Percentiles rank a stretch among this genome's conserved stretches.
These are phyloP conservation scores for Myrmaecium sp. DNA, from an alignment of 2,329 filamentous ascomycete species.

Conservation along the genomic window DNA sequence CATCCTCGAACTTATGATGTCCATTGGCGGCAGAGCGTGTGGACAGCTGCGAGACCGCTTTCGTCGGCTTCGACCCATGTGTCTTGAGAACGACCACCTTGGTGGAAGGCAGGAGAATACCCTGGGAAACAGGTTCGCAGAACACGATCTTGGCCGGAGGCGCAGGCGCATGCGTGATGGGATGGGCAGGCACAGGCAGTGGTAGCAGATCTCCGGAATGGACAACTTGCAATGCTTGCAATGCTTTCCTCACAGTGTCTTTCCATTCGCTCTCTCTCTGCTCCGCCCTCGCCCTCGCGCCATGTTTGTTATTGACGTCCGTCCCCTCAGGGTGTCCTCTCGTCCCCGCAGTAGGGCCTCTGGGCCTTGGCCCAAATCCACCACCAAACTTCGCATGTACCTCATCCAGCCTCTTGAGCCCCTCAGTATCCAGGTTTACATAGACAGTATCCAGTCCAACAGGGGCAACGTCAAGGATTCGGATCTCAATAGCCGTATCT, in stretches of 20 bases:
- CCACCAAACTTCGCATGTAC: conserved; percentile 70
- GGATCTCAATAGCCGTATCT: conserved; percentile 66
- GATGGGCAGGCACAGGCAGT: conserved; percentile 58
- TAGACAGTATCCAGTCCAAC: conserved; percentile 71
- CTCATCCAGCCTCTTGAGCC: conserved; percentile 64
- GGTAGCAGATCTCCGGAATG: conserved; percentile 74
- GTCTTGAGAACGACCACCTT: conserved; percentile 64
- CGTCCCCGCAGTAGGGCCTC: conserved; percentile 14
- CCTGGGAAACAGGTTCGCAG: conserved; percentile 91
- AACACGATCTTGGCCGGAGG: conserved; percentile 76
- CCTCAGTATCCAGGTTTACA: conserved; percentile 67
- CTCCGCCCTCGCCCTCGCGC: conserved; percentile 7
- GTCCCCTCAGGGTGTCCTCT: conserved; percentile 15
- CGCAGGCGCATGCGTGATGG: conserved; percentile 69
- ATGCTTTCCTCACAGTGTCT: conserved; percentile 47
- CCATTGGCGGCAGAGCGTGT: conserved; percentile 32
- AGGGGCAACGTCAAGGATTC: conserved; percentile 64
- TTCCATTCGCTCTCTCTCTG: conserved; percentile 19
- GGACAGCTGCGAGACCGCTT: conserved; percentile 24
- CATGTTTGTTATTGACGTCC: conserved; percentile 6
- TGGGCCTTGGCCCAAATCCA: conserved; percentile 29
- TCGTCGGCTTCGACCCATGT: conserved; percentile 35
- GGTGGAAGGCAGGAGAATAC: conserved; percentile 57
- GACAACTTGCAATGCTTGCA: conserved; percentile 57
- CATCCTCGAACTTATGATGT: no score